These are phyloP conservation scores for Hericium coralloides DNA, from an alignment of 768 basidiomycete species.

Conservation along the genomic window DNA sequence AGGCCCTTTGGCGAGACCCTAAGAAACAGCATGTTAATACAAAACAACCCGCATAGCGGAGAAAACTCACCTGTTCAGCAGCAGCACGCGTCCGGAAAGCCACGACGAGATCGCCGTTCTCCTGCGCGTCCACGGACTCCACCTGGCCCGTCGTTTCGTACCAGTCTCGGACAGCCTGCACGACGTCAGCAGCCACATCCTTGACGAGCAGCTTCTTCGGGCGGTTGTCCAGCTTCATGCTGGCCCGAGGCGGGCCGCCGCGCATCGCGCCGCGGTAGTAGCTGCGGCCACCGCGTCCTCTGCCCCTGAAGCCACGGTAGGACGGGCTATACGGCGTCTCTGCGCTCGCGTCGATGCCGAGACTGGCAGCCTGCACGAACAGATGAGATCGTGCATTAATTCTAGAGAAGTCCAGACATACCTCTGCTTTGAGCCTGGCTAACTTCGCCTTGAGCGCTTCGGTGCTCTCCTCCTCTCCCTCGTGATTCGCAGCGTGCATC, in stretches of 20 bases:
- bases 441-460: constrained; percentile 69
- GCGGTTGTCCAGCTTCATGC: constrained; percentile 87
- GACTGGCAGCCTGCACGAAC: constrained; percentile 51
- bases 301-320: constrained; percentile 44
- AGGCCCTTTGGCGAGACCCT: constrained; percentile 68
- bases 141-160: constrained; percentile 74
- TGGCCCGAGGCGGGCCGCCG: constrained; percentile 57
- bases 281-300: constrained; percentile 55
- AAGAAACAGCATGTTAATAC: background rate
- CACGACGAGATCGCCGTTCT: constrained; percentile 53
- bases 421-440: constrained; percentile 74
- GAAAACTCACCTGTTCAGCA: constrained; percentile 63
- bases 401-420: constrained; percentile 23
- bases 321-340: constrained; percentile 26
- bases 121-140: constrained; percentile 49
- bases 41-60: constrained; percentile 1
- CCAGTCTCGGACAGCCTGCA: constrained; percentile 69
- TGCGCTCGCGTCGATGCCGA: constrained; percentile 45
- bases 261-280: constrained; percentile 55
- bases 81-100: constrained; percentile 61
- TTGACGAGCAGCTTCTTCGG: constrained; percentile 74
- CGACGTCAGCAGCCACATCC: constrained; percentile 44
- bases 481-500: constrained; percentile 39
- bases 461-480: constrained; percentile 44
- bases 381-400: background rate